These are phyloP conservation scores for Phoma sp. DNA, from an alignment of 2,329 filamentous ascomycete species.

Conservation along the genomic window DNA sequence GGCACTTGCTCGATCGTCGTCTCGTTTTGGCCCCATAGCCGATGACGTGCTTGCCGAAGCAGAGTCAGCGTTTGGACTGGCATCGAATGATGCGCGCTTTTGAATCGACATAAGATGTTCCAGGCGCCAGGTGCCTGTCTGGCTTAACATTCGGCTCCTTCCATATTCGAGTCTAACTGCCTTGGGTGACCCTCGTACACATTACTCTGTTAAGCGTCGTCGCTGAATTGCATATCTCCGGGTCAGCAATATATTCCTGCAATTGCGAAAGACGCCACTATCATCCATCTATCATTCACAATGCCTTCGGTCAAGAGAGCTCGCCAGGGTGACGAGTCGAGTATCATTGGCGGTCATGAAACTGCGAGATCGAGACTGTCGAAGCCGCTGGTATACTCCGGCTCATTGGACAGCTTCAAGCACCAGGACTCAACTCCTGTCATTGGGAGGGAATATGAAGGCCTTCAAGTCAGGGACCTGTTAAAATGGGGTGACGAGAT, in stretches of 20 bases:
- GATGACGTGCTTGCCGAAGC: slow-evolving; percentile 32
- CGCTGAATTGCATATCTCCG: slow-evolving; percentile 5
- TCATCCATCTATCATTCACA: not conserved
- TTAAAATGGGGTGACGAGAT: slow-evolving; percentile 47
- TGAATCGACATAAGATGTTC: slow-evolving; percentile 16
- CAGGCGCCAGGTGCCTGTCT: slow-evolving; percentile 7
- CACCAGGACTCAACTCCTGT: slow-evolving; percentile 57
- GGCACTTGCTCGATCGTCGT: slow-evolving; percentile 6
- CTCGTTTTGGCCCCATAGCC: slow-evolving; percentile 16
- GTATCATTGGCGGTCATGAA: slow-evolving; percentile 31
- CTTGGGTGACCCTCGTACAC: slow-evolving; percentile 12
- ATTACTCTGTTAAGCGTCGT: slow-evolving; percentile 13
- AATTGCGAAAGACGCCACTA: not conserved
- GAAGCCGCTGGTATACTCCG: slow-evolving; percentile 33
- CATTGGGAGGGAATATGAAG: slow-evolving; percentile 59
- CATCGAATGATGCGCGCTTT: slow-evolving; percentile 4
- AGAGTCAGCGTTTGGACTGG: not conserved
- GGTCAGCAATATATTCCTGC: not conserved
- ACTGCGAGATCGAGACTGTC: slow-evolving; percentile 30
- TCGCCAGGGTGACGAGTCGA: slow-evolving; percentile 12
- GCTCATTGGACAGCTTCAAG: slow-evolving; percentile 33
- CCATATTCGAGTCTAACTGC: not conserved
- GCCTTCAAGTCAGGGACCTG: slow-evolving; percentile 40
- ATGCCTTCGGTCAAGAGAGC: slow-evolving; percentile 36
- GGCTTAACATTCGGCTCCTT: not conserved